A percentile compares a stretch with the other conserved stretches of the same genome.
Conservation (phyloP, 2,329 filamentous ascomycete species). For the Calonectria leucothoes region DNA sequence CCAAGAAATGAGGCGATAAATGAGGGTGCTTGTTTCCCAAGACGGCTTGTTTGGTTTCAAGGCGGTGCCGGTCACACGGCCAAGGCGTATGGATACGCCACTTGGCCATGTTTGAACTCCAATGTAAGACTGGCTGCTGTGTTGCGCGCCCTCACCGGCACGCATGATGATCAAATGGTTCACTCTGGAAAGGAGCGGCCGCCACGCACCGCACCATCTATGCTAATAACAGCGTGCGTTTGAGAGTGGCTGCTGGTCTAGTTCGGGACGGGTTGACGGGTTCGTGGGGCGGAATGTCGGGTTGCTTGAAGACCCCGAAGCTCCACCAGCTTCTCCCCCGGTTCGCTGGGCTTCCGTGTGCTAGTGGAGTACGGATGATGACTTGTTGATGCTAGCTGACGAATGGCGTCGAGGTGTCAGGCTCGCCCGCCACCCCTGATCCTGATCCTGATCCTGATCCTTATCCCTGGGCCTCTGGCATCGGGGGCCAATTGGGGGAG, state of each 20-base stretch:
- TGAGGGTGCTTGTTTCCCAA: neutral
- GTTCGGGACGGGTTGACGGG: conserved; percentile 19
- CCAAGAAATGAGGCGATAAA: neutral
- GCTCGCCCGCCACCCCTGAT: neutral
- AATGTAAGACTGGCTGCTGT: neutral
- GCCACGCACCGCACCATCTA: neutral
- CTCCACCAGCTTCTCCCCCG: conserved; percentile 1
- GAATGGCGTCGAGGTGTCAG: neutral
- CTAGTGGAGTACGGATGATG: neutral
- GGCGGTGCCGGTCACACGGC: neutral
- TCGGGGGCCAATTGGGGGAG: conserved; percentile 16
- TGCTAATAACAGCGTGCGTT: neutral
- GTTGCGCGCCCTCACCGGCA: neutral
- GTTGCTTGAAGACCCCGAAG: conserved; percentile 47
- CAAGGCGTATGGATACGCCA: no score
- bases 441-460: conserved; percentile 5
- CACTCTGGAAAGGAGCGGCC: conserved; percentile 5
- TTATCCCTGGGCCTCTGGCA: conserved; percentile 2
- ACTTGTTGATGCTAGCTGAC: neutral
- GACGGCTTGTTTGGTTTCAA: neutral
- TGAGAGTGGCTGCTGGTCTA: conserved; percentile 8
- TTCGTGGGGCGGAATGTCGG: conserved; percentile 44
- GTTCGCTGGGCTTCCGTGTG: conserved; percentile 4
- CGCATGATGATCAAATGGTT: neutral
- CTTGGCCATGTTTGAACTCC: neutral